Evolutionary conservation across 2,329 filamentous ascomycete species (phyloP).

Genomic region (Verticillium nonalfalfae): DNA sequence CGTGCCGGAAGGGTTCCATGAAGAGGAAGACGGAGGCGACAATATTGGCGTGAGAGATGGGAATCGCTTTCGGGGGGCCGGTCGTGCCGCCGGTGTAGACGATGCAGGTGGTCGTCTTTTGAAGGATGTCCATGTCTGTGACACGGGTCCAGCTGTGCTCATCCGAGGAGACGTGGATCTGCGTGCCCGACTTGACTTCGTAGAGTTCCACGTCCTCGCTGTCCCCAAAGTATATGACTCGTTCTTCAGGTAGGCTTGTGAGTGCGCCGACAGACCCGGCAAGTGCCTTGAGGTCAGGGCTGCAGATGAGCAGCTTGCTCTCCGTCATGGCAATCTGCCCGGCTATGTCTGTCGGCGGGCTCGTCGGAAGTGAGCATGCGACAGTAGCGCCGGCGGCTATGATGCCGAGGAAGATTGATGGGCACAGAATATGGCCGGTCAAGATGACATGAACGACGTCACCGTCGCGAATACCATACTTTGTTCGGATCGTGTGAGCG

Average conservation of each 20-base stretch:
- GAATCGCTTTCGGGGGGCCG: constrained; percentile 39
- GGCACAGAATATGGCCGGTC: constrained; percentile 48
- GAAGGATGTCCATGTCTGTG: constrained; percentile 39
- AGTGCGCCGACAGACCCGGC: constrained; percentile 41
- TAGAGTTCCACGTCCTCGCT: constrained; percentile 14
- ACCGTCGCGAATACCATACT: constrained; percentile 36
- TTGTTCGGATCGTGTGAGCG: constrained; percentile 46
- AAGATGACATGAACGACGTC: constrained; percentile 52
- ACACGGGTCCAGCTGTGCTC: constrained; percentile 46
- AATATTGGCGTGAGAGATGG: constrained; percentile 37
- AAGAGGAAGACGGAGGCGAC: constrained; percentile 28
- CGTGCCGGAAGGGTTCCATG: constrained; percentile 18
- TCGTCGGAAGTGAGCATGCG: constrained; percentile 44
- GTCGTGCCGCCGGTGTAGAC: constrained; percentile 44
- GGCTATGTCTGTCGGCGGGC: constrained; percentile 43
- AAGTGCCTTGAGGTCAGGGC: constrained; percentile 37
- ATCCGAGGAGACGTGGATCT: constrained; percentile 24
- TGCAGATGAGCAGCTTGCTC: constrained; percentile 34
- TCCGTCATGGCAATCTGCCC: constrained; percentile 33
- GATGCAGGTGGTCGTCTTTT: constrained; percentile 31
- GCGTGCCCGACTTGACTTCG: constrained; percentile 20
- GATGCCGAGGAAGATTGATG: constrained; percentile 47
- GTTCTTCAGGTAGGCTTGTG: constrained; percentile 30
- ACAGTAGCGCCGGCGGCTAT: constrained; percentile 55
- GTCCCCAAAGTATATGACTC: constrained; percentile 14